A percentile compares a stretch with the other conserved stretches of the same genome.
Conservation (phyloP, 73 alveolate genomes). For the Uronychia binucleata region DNA sequence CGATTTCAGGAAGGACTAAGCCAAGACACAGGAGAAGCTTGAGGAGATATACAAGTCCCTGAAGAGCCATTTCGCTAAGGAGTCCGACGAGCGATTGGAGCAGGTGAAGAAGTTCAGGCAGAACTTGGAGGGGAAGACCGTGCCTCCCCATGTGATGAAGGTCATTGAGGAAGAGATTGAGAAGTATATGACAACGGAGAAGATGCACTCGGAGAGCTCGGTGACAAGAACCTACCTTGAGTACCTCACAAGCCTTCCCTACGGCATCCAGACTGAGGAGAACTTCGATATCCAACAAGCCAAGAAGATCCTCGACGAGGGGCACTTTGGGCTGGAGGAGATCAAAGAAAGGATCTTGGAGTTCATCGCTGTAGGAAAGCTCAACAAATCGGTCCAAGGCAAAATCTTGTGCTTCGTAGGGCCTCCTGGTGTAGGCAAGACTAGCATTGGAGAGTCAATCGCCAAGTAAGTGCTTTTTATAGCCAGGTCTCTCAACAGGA, state of each 20-base stretch:
- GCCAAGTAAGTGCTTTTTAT: constrained; percentile 62
- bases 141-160: constrained; percentile 65
- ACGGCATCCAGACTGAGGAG: constrained; percentile 75
- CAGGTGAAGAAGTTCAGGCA: constrained; percentile 37
- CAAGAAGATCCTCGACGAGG: constrained; percentile 69
- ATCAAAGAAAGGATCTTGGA: constrained; percentile 81
- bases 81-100: constrained; percentile 61
- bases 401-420: constrained; percentile 88
- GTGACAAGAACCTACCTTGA: constrained; percentile 76
- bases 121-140: constrained; percentile 63
- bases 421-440: constrained; percentile 96
- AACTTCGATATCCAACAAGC: constrained; percentile 77
- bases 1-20: constrained; percentile 56
- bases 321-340: constrained; percentile 86
- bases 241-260: constrained; percentile 81
- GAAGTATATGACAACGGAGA: constrained; percentile 59
- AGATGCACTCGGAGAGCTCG: constrained; percentile 52
- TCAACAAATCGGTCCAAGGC: constrained; percentile 77
- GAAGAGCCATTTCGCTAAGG: constrained; percentile 60
- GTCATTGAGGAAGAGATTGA: constrained; percentile 68
- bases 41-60: constrained; percentile 66
- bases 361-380: constrained; percentile 85
- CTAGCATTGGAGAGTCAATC: constrained; percentile 80
- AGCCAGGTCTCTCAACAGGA: constrained; percentile 63
- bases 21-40: constrained; percentile 48